A percentile compares a stretch with the other conserved stretches of the same genome.
Conservation (phyloP, 176 grass and related monocot genomes). For the Triticum dicoccoides region DNA sequence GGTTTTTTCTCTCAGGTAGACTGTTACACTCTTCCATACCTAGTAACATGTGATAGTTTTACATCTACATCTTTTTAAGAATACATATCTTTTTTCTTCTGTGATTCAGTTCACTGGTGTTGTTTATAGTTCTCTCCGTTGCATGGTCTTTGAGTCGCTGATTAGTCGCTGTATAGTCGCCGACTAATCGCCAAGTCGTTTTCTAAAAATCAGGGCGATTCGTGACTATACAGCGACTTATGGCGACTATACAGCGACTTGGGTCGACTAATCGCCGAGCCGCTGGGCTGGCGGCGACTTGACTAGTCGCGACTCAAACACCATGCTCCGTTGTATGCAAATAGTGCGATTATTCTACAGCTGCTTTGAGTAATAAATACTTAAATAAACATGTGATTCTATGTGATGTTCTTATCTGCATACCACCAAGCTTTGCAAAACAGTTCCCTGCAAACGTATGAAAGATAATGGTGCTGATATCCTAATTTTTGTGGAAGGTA, state of each 20-base stretch:
- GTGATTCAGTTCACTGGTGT: background rate
- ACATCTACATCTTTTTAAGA: background rate
- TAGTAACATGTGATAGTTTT: background rate
- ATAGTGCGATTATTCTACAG: background rate
- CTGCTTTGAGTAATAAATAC: background rate
- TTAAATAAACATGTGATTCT: conserved; percentile 17
- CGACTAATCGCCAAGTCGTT: too few relatives aligned
- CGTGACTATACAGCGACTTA: too few relatives aligned
- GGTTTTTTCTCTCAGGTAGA: conserved; percentile 79
- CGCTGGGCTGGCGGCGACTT: too few relatives aligned
- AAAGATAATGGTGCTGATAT: background rate
- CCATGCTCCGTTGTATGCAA: background rate
- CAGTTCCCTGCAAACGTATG: background rate
- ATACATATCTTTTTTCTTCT: background rate
- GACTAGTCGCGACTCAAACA: too few relatives aligned
- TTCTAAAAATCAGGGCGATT: too few relatives aligned
- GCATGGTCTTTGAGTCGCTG: too few relatives aligned
- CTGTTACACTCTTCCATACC: conserved; percentile 7
- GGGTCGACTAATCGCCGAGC: too few relatives aligned
- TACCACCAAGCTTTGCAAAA: background rate
- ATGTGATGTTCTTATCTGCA: background rate
- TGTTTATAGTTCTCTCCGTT: background rate
- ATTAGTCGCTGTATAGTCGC: too few relatives aligned
- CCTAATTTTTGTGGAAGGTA: background rate
- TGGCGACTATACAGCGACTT: too few relatives aligned